Conservation (phyloP, 2,329 filamentous ascomycete species). For the Penicillium sp. region DNA sequence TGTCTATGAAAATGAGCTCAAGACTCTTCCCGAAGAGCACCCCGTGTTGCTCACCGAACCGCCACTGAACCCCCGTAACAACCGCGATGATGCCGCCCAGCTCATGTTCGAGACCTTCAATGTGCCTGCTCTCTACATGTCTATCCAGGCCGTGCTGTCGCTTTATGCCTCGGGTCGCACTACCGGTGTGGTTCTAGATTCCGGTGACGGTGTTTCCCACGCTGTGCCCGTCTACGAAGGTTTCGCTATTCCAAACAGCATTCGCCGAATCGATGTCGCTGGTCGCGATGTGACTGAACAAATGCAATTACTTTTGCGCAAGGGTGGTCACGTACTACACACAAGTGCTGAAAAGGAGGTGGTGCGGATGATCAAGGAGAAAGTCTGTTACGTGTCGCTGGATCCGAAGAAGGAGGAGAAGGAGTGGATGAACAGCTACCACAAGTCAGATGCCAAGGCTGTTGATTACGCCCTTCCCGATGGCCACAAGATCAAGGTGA, state of each 20-base stretch:
- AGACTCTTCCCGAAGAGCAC: slow-evolving; percentile 98
- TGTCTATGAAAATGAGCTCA: slow-evolving; percentile 93
- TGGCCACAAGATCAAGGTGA: slow-evolving; percentile 87
- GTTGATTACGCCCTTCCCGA: slow-evolving; percentile 91
- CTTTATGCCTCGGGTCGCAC: slow-evolving; percentile 95
- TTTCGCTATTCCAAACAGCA: slow-evolving; percentile 94
- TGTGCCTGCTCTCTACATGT: slow-evolving; percentile 93
- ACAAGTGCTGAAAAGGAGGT: slow-evolving; percentile 99
- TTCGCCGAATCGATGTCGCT: slow-evolving; percentile 93
- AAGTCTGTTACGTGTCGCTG: slow-evolving; percentile 84
- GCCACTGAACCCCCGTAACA: slow-evolving; percentile 90
- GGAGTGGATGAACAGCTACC: slow-evolving; percentile 76
- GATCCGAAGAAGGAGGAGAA: slow-evolving; percentile 95
- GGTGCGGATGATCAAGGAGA: slow-evolving; percentile 96
- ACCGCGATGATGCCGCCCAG: slow-evolving; percentile 94
- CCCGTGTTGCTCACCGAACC: slow-evolving; percentile 95
- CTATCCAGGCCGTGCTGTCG: slow-evolving; percentile 94
- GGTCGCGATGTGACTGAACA: slow-evolving; percentile 96
- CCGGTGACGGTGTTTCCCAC: slow-evolving; percentile 94
- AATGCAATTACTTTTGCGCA: slow-evolving; percentile 85
- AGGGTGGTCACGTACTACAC: slow-evolving; percentile 92
- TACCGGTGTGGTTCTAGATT: slow-evolving; percentile 92
- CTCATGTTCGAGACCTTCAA: slow-evolving; percentile 99
- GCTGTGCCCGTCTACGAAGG: slow-evolving; percentile 97
- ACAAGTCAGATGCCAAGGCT: slow-evolving; percentile 76